Evolutionary conservation across 2,329 filamentous ascomycete genomes (phyloP), one percentile per base, ranked within the genome.

Genomic region (Aspergillus ochraceoroseus): DNA sequence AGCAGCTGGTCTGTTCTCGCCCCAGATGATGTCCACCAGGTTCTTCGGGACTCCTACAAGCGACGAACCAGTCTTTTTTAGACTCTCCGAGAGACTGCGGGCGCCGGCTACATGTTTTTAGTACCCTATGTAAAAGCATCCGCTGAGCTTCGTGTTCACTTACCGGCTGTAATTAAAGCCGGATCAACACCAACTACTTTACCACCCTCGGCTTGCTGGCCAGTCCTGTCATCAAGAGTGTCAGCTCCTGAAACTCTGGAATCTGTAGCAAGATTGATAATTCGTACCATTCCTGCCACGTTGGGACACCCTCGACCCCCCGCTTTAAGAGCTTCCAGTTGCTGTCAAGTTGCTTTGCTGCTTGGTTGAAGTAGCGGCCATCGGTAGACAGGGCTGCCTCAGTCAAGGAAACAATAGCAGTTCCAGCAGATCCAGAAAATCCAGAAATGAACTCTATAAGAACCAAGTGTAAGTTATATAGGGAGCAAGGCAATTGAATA

Each of bases 321-420:
- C 94, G 87, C 71, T 95, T 98, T 47, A 98, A 72, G 27, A 98
- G 73, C 34, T 78, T 72, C 92, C 92, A 98, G 65, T 96, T 96
- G 56, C 67, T 70, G 63, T 96, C 92, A 19, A 98, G 78, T 65
- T 98, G 87, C 57, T 89, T 86, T 47, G 81, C 73, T 17, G 92
- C 92, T 66, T 98, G 92, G 69, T 94, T 96, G 75, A 96, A 98
- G 68, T 98, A 98, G 51, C 92, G 83, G 19, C 92, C 92, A 63
- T 98, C 92, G 19, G 92, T 98, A 8, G 92, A 87, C 42, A 98
- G 71, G 9, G 87, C 87, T 11, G 92, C 92, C 65, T 89, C 89
- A 36, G 87, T 82, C 34, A 79, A 76, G 2, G 89, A 92, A 41
- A 98, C 76, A 35, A 98, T 83, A 26, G 89, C 92, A 49, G 87